Conservation (phyloP, 2,329 filamentous ascomycete species). For the Colletotrichum filicis region DNA sequence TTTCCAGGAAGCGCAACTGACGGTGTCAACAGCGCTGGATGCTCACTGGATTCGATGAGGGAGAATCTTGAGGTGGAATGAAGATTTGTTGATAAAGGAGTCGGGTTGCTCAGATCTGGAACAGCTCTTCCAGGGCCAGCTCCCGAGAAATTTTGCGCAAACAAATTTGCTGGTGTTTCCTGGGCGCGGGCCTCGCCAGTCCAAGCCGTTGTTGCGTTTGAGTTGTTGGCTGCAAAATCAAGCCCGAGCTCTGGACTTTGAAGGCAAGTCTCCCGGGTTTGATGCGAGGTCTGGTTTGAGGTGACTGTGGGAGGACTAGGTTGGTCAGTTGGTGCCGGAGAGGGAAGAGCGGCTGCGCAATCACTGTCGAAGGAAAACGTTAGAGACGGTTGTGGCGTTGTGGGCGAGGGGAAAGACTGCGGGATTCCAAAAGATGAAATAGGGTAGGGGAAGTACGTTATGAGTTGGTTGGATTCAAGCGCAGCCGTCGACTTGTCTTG, state of each 20-base stretch:
- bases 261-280: conserved; percentile 47
- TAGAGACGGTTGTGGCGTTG: not conserved
- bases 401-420: not conserved
- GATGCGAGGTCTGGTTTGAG: conserved; percentile 36
- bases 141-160: not conserved
- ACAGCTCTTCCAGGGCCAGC: not conserved
- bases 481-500: not conserved
- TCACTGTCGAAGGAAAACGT: conserved; percentile 11
- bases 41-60: not conserved
- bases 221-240: not conserved
- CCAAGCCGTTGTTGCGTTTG: not conserved
- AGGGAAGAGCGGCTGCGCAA: conserved; percentile 60
- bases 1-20: not conserved
- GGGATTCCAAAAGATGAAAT: not conserved
- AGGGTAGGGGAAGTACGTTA: conserved; percentile 8
- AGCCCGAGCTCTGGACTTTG: not conserved
- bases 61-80: not conserved
- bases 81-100: not conserved
- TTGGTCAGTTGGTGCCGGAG: conserved; percentile 72
- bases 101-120: not conserved
- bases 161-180: not conserved
- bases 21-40: not conserved
- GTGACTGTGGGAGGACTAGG: conserved; percentile 57
- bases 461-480: conserved; percentile 3
- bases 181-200: not conserved